A percentile compares a stretch with the other conserved stretches of the same genome.
phyloP scores from a whole-genome alignment of 2,329 filamentous ascomycete species.

The Beauveria medogensis region DNA sequence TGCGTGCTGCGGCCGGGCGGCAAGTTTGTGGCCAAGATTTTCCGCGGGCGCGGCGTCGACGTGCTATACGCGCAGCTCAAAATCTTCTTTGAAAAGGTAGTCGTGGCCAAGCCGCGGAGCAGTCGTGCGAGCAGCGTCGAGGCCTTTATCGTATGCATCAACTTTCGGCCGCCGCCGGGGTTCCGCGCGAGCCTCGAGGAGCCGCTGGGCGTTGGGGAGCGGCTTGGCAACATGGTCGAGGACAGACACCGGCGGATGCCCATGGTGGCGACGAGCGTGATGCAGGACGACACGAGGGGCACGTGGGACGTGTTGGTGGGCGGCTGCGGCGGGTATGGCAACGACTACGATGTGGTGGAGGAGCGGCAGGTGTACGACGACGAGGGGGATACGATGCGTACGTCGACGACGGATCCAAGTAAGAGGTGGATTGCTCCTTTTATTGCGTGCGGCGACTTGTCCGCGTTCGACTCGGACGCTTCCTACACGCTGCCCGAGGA shows the following conservation, averaged over 20 bases:
- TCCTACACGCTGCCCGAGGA: slow-evolving; percentile 85
- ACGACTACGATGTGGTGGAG: slow-evolving; percentile 26
- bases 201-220: slow-evolving; percentile 58
- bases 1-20: slow-evolving; percentile 89
- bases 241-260: slow-evolving; percentile 33
- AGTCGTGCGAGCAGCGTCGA: slow-evolving; percentile 95
- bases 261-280: slow-evolving; percentile 30
- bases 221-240: slow-evolving; percentile 42
- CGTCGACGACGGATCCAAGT: slow-evolving; percentile 22
- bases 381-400: slow-evolving; percentile 17
- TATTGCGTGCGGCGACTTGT: slow-evolving; percentile 92
- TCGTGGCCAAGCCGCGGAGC: slow-evolving; percentile 87
- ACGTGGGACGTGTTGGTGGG: slow-evolving; percentile 30
- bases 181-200: slow-evolving; percentile 70
- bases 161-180: slow-evolving; percentile 71
- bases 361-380: slow-evolving; percentile 45
- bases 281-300: slow-evolving; percentile 38
- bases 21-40: slow-evolving; percentile 97
- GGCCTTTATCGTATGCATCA: slow-evolving; percentile 90
- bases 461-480: slow-evolving; percentile 90
- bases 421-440: slow-evolving; percentile 88
- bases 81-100: slow-evolving; percentile 76
- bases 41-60: slow-evolving; percentile 90
- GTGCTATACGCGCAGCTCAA: slow-evolving; percentile 89
- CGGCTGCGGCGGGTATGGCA: slow-evolving; percentile 8